Evolutionary conservation across 805 yeast species (phyloP).

Genomic region (Huiozyma naganishii): DNA sequence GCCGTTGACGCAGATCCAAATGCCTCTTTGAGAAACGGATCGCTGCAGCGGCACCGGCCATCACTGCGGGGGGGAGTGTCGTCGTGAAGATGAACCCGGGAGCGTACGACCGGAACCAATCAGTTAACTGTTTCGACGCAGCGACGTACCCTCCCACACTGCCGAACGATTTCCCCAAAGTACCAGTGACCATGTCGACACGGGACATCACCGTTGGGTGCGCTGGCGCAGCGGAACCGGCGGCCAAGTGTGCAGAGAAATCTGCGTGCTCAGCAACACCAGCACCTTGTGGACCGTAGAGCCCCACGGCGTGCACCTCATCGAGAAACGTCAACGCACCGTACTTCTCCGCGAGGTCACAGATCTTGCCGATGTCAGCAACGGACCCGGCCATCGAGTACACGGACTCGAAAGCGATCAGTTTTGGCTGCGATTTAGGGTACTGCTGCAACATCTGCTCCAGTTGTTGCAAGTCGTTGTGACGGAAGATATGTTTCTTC

Average conservation of each 20-base stretch:
- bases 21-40: constrained; percentile 75
- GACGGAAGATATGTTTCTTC: constrained; percentile 81
- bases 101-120: constrained; percentile 92
- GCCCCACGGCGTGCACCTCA: constrained; percentile 98
- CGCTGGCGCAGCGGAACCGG: constrained; percentile 47
- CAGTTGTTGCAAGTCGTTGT: constrained; percentile 76
- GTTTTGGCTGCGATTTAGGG: constrained; percentile 82
- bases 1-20: constrained; percentile 65
- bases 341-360: constrained; percentile 93
- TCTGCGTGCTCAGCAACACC: constrained; percentile 98
- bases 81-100: constrained; percentile 98
- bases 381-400: constrained; percentile 98
- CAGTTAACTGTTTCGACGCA: constrained; percentile 70
- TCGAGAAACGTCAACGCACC: constrained; percentile 96
- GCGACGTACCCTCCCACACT: constrained; percentile 97
- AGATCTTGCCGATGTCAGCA: constrained; percentile 83
- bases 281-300: constrained; percentile 99
- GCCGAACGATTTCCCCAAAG: constrained; percentile 95
- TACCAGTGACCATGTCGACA: constrained; percentile 93
- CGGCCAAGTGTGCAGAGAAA: constrained; percentile 66
- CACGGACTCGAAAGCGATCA: constrained; percentile 94
- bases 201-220: constrained; percentile 64
- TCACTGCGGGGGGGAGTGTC: constrained; percentile 89
- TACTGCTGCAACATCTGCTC: constrained; percentile 68
- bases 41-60: constrained; percentile 91